phyloP scores from a whole-genome alignment of 2,329 filamentous ascomycete genomes.

The Ilyonectria destructans region DNA sequence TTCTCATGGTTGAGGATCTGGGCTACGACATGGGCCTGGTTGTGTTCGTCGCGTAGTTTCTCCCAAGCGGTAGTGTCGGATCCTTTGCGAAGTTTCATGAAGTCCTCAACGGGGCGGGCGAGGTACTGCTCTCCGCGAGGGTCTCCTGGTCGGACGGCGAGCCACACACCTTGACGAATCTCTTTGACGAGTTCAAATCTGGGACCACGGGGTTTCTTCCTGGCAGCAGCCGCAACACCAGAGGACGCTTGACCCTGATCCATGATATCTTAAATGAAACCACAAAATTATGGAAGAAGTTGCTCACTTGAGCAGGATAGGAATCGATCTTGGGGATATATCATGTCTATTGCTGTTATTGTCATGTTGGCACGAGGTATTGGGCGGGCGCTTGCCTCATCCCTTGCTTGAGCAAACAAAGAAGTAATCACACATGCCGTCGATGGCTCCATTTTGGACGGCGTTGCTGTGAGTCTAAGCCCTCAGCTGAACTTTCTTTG shows the following conservation, averaged over 20 bases:
- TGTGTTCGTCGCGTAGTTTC: conserved; percentile 48
- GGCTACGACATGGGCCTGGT: conserved; percentile 50
- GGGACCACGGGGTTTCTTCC: conserved; percentile 15
- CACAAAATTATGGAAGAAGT: not conserved
- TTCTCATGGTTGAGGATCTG: conserved; percentile 67
- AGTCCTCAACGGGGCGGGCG: conserved; percentile 42
- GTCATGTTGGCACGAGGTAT: not conserved
- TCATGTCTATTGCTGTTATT: conserved; percentile 14
- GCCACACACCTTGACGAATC: conserved; percentile 50
- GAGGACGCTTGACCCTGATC: not conserved
- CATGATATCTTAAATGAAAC: conserved; percentile 6
- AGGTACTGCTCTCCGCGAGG: conserved; percentile 55
- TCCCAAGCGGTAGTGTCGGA: not conserved
- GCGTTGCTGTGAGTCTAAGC: conserved; percentile 13
- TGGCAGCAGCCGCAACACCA: not conserved
- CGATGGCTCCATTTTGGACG: not conserved
- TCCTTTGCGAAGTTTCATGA: not conserved
- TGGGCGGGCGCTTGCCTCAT: not conserved
- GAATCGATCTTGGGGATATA: conserved; percentile 8
- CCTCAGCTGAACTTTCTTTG: conserved; percentile 35
- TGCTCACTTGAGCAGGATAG: conserved; percentile 5
- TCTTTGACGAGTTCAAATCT: conserved; percentile 52
- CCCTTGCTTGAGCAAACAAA: conserved; percentile 40
- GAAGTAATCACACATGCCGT: conserved; percentile 20
- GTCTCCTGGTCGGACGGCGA: conserved; percentile 50